Percentiles rank a stretch among this genome's conserved stretches.
These are phyloP conservation scores for Cystobasidium ongulense DNA, from an alignment of 768 basidiomycete species.

Conservation along the genomic window DNA sequence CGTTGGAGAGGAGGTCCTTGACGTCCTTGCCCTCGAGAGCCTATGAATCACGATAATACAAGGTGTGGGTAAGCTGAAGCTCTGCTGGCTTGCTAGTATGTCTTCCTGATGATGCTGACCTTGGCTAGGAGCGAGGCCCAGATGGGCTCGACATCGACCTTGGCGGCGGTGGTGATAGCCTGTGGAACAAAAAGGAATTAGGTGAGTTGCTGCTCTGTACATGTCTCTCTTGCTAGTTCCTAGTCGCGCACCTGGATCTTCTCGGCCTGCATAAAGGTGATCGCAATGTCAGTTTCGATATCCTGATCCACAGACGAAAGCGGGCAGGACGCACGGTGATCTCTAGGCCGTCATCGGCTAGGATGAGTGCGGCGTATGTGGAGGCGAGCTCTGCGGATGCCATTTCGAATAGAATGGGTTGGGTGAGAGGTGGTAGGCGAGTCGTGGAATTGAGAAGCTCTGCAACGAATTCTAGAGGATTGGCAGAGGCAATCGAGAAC, in stretches of 20 bases:
- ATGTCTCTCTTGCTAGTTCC: background rate
- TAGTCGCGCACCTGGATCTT: slow-evolving; percentile 57
- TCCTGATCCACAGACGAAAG: background rate
- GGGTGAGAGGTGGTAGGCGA: slow-evolving; percentile 5
- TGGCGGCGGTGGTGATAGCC: slow-evolving; percentile 71
- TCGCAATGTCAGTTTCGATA: background rate
- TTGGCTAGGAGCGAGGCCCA: slow-evolving; percentile 96
- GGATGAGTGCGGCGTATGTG: slow-evolving; percentile 94
- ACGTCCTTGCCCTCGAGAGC: slow-evolving; percentile 97
- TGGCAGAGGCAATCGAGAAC: slow-evolving; percentile 10
- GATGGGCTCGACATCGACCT: slow-evolving; percentile 83
- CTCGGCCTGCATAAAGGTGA: slow-evolving; percentile 57
- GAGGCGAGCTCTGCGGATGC: slow-evolving; percentile 72
- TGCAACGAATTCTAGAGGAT: slow-evolving; percentile 13
- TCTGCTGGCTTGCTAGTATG: background rate
- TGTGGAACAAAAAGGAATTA: background rate
- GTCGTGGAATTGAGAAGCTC: background rate
- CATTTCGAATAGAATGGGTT: slow-evolving; percentile 37
- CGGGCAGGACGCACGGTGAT: slow-evolving; percentile 69
- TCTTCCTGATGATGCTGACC: slow-evolving; percentile 32
- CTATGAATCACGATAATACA: background rate
- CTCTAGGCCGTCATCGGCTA: slow-evolving; percentile 93
- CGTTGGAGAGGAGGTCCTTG: slow-evolving; percentile 88
- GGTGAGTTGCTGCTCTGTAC: background rate
- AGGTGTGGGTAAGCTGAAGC: background rate